Evolutionary conservation across 306 rosid species (phyloP).

Genomic region (Glycine latifolia): DNA sequence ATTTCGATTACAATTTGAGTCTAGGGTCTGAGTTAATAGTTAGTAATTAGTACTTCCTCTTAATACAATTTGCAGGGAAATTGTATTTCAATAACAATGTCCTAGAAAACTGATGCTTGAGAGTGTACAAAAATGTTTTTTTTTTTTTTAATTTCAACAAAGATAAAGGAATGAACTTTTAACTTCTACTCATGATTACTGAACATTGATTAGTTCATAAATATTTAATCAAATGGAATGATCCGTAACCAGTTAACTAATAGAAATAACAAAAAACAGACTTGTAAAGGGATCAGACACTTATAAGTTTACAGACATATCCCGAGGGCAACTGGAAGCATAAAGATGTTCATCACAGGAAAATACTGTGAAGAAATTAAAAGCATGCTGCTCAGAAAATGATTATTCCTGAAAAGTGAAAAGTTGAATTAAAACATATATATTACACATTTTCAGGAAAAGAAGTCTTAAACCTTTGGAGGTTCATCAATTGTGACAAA

Average conservation of each 20-base stretch:
- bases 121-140: neutral
- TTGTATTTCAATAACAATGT: neutral
- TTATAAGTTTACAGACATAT: neutral
- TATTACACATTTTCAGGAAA: slow-evolving; percentile 27
- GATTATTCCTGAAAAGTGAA: slow-evolving; percentile 17
- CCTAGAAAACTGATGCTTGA: neutral
- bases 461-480: slow-evolving; percentile 74
- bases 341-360: slow-evolving; percentile 9
- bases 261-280: neutral
- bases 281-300: neutral
- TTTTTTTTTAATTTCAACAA: neutral
- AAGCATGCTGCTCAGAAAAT: slow-evolving; percentile 12
- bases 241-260: neutral
- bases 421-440: neutral
- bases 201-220: neutral
- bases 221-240: neutral
- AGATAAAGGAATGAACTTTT: slow-evolving; percentile 23
- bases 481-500: slow-evolving; percentile 70
- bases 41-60: slow-evolving; percentile 1
- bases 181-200: neutral
- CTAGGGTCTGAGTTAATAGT: neutral
- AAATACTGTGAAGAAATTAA: neutral
- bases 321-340: slow-evolving; percentile 8
- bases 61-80: slow-evolving; percentile 1
- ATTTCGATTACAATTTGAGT: neutral